Conservation (phyloP, 495 filamentous ascomycete genomes). For the Tuber aestivum region DNA sequence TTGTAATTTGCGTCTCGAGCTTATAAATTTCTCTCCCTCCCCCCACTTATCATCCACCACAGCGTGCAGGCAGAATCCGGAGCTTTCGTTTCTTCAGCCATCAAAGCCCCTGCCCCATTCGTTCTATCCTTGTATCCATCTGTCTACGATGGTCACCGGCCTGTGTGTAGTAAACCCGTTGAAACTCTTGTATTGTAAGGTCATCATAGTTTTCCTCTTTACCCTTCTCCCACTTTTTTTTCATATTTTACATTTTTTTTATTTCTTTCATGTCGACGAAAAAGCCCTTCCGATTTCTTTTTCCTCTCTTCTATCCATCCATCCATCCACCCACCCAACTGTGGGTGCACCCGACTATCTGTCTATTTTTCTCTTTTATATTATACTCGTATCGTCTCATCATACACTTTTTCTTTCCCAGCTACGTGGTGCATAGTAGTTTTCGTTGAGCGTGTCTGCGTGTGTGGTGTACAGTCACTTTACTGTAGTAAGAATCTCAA, state of each 20-base stretch:
- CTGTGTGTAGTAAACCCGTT: background rate
- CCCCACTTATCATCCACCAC: background rate
- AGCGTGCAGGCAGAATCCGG: background rate
- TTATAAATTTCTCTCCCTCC: background rate
- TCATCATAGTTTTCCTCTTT: background rate
- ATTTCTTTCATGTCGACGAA: background rate
- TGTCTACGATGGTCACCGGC: background rate
- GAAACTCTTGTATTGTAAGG: background rate
- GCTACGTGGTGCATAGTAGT: background rate
- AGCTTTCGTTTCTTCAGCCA: background rate
- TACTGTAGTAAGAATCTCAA: background rate
- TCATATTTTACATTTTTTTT: background rate
- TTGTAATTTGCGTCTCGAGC: conserved; percentile 42
- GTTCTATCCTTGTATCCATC: background rate
- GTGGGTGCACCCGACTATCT: background rate
- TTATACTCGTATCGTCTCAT: conserved; percentile 23
- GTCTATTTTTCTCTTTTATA: conserved; percentile 29
- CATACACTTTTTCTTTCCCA: conserved; percentile 11
- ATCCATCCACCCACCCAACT: background rate
- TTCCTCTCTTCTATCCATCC: background rate
- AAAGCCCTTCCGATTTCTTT: background rate
- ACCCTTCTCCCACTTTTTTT: background rate
- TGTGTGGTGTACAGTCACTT: background rate
- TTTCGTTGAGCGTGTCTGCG: background rate
- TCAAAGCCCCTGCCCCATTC: background rate